Evolutionary conservation across 2,329 filamentous ascomycete genomes (phyloP).

Genomic region (Hortaea werneckii): DNA sequence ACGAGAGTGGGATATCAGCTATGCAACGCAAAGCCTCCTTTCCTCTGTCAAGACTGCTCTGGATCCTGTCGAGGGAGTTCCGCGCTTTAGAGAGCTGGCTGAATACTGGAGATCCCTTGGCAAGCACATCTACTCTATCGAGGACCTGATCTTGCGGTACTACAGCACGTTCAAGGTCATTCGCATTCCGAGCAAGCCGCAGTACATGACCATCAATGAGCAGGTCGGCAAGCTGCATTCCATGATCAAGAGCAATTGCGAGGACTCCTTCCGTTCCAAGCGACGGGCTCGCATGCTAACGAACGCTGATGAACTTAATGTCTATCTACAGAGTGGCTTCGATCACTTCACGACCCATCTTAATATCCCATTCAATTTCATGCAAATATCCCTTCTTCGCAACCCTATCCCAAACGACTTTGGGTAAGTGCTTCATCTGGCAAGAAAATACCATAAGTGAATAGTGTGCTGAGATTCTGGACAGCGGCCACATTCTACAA

Average conservation of each 20-base stretch:
- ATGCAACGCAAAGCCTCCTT: conserved; percentile 24
- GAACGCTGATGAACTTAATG: conserved; percentile 36
- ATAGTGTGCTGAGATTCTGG: no score
- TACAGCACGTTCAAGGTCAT: conserved; percentile 40
- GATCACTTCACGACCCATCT: conserved; percentile 40
- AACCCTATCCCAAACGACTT: conserved; percentile 39
- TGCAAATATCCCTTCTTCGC: conserved; percentile 34
- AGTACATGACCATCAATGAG: conserved; percentile 39
- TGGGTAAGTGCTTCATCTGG: conserved; percentile 15
- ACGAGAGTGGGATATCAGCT: conserved; percentile 25
- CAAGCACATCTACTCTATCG: conserved; percentile 33
- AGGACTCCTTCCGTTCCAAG: conserved; percentile 33
- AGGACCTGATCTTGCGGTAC: conserved; percentile 41
- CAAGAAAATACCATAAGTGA: not conserved
- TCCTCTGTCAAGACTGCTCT: conserved; percentile 22
- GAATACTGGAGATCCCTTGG: conserved; percentile 33
- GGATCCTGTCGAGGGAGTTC: conserved; percentile 23
- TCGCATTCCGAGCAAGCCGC: conserved; percentile 37
- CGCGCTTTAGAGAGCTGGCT: conserved; percentile 29
- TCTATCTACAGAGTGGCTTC: conserved; percentile 41
- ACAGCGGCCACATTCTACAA: conserved; percentile 36
- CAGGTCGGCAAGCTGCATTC: conserved; percentile 39
- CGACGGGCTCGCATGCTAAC: conserved; percentile 38
- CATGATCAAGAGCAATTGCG: conserved; percentile 33
- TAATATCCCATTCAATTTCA: conserved; percentile 42